Conservation (phyloP, 352 stramenopile species). For the Phytophthora cactorum region DNA sequence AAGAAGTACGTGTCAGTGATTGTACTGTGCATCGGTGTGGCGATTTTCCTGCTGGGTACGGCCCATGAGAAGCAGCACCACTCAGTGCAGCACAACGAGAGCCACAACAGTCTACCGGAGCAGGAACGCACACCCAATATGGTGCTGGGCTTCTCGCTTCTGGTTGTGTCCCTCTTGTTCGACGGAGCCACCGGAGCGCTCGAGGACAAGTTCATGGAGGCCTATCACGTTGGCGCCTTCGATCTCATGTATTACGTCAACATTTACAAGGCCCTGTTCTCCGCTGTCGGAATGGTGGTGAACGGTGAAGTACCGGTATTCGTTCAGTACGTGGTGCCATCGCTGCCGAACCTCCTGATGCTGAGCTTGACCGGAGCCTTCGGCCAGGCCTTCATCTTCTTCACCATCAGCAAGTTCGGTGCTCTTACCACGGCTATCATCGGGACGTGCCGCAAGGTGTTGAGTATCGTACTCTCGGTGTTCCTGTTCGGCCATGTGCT, state of each 20-base stretch:
- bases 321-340: slow-evolving; percentile 64
- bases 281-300: slow-evolving; percentile 68
- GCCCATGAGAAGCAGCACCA: slow-evolving; percentile 74
- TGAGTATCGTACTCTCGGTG: slow-evolving; percentile 88
- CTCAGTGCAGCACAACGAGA: slow-evolving; percentile 48
- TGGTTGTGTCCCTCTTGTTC: slow-evolving; percentile 79
- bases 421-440: slow-evolving; percentile 87
- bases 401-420: slow-evolving; percentile 88
- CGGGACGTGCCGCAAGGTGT: slow-evolving; percentile 85
- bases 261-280: slow-evolving; percentile 84
- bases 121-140: slow-evolving; percentile 73
- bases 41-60: slow-evolving; percentile 78
- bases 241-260: slow-evolving; percentile 91
- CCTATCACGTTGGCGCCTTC: slow-evolving; percentile 84
- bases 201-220: slow-evolving; percentile 84
- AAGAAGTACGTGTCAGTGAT: slow-evolving; percentile 87
- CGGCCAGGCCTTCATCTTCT: slow-evolving; percentile 88
- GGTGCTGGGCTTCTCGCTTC: slow-evolving; percentile 64
- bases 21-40: slow-evolving; percentile 75
- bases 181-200: slow-evolving; percentile 82
- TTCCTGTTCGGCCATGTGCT: slow-evolving; percentile 83
- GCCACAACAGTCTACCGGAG: slow-evolving; percentile 42
- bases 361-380: slow-evolving; percentile 80
- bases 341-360: slow-evolving; percentile 67
- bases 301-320: slow-evolving; percentile 74